These are phyloP conservation scores for Aspergillus sp. DNA, from an alignment of 2,329 filamentous ascomycete genomes.

Conservation along the genomic window DNA sequence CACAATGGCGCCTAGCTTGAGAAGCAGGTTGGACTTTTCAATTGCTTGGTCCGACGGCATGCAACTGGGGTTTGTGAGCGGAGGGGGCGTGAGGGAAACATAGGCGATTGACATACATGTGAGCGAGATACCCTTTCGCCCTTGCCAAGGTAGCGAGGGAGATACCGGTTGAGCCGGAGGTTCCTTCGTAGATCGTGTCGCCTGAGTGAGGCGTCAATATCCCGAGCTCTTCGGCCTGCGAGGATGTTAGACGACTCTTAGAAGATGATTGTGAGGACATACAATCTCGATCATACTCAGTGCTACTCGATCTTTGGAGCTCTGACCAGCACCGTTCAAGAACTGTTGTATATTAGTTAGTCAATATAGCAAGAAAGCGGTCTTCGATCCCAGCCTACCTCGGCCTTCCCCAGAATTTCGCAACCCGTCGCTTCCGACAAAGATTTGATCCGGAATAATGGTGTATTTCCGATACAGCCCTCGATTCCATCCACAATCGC, in stretches of 20 bases:
- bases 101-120: conserved; percentile 60
- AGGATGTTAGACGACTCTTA: conserved; percentile 7
- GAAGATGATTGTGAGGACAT: conserved; percentile 13
- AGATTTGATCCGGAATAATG: conserved; percentile 79
- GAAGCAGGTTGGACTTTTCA: conserved; percentile 86
- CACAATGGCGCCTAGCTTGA: conserved; percentile 87
- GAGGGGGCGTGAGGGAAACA: neutral
- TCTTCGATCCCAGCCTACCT: conserved; percentile 48
- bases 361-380: neutral
- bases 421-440: conserved; percentile 85
- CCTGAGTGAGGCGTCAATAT: conserved; percentile 75
- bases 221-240: conserved; percentile 71
- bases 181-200: conserved; percentile 96
- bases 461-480: conserved; percentile 89
- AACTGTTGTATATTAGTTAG: conserved; percentile 51
- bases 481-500: conserved; percentile 76
- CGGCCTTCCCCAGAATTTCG: conserved; percentile 87
- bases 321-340: conserved; percentile 89
- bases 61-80: conserved; percentile 51
- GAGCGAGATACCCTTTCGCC: conserved; percentile 83
- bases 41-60: conserved; percentile 90
- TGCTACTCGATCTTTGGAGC: conserved; percentile 92
- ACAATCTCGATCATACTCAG: conserved; percentile 77
- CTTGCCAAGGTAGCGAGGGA: conserved; percentile 86
- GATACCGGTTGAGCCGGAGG: conserved; percentile 93